Conservation (phyloP, 1,284 basidiomycete species). For the Cryptococcus depauperatus region DNA sequence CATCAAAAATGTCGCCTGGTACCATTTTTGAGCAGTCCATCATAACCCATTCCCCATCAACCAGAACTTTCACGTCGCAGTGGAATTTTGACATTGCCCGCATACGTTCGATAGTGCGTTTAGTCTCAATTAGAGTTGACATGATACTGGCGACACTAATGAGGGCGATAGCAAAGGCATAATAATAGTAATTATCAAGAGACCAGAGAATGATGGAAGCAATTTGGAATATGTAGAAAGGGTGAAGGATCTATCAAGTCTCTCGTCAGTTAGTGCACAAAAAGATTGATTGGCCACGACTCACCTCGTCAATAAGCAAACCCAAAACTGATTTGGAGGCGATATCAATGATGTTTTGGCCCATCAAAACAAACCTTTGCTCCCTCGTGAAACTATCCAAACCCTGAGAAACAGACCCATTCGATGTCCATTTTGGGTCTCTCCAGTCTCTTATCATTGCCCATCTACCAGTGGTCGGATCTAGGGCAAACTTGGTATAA, state of each 20-base stretch:
- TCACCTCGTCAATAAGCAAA: conserved; percentile 83
- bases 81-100: conserved; percentile 91
- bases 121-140: conserved; percentile 86
- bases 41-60: conserved; percentile 61
- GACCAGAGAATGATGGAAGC: conserved; percentile 93
- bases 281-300: conserved; percentile 23
- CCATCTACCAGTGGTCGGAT: conserved; percentile 76
- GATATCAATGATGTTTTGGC: conserved; percentile 83
- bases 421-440: conserved; percentile 67
- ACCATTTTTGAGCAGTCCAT: conserved; percentile 74
- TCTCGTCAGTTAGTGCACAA: neutral
- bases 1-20: conserved; percentile 86
- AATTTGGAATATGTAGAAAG: conserved; percentile 97
- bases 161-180: conserved; percentile 92
- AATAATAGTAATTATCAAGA: conserved; percentile 91
- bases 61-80: conserved; percentile 67
- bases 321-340: conserved; percentile 73
- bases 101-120: conserved; percentile 89
- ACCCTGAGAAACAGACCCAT: conserved; percentile 58
- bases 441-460: conserved; percentile 85
- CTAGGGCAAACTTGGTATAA: conserved; percentile 82
- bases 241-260: conserved; percentile 66
- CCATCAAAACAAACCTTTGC: conserved; percentile 71
- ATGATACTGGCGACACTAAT: conserved; percentile 81
- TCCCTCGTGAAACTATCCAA: conserved; percentile 52